Base-by-base conservation (phyloP, 371 early-diverging fungal genomes). In the Modicella reniformis region DNA sequence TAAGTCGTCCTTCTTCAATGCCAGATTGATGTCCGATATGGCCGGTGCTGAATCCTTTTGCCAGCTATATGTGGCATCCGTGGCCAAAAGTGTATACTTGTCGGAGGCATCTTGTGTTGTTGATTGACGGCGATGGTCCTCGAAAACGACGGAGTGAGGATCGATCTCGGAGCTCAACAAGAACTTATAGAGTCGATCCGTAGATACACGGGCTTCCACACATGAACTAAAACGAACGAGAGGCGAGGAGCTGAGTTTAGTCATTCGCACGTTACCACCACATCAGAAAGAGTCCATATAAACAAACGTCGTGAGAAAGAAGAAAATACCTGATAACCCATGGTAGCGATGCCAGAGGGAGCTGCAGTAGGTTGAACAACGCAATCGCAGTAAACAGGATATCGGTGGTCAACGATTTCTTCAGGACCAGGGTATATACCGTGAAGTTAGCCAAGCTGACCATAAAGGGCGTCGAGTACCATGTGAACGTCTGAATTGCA, bases 361-460 rank as follows among this genome's bases (percentile, higher is more conserved):
- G 95, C 72, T 93, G 94, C n/a, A 98, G 85, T 67, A 97, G 84
- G 81, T 95, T 95, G 87, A 98, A 96, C 13, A 97, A 86, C 1
- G 96, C 83, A 65, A 98, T 87, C 25, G 96, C 87, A 2, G 95
- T 93, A 81, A 97, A 97, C 0, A 95, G 93, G 67, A 89, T 82
- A 49, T 88, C 88, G 13, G 92, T 86, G 0, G 91, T 92, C 80
- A 96, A 82, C 5, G 92, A 91, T 21, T 73, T 57, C 59, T 81
- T 83, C 17, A 88, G 82, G 19, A 85, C 81, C 25, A 87, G 60
- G n/a, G 87, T 84, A 67, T 94, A 96, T 2, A 93, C 83, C 0
- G 91, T 87, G 86, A 96, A 97, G 0, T 94, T 94, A 7, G 90
- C 74, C 40, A 97, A 87, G 0, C 94, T 90, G 0, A 96, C 97